phyloP scores from a whole-genome alignment of 2,329 filamentous ascomycete genomes.

The Coleophoma cylindrospora region DNA sequence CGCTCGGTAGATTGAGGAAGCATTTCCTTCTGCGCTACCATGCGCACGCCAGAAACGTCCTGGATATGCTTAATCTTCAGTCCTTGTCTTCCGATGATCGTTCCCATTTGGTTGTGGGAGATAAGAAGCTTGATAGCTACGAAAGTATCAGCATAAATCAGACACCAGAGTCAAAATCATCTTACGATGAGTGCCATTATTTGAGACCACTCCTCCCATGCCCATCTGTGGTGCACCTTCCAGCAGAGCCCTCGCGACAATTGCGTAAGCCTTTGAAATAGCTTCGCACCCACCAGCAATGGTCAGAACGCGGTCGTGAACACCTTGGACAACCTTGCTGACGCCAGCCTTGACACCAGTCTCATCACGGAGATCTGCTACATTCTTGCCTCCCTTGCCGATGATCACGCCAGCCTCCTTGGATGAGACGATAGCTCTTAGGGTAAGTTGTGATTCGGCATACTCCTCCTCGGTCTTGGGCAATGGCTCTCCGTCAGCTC shows the following conservation, averaged over 20 bases:
- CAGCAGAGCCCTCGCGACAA: slow-evolving; percentile 85
- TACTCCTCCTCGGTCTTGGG: slow-evolving; percentile 98
- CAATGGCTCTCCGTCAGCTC: slow-evolving; percentile 69
- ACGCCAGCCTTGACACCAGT: slow-evolving; percentile 97
- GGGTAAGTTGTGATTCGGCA: slow-evolving; percentile 82
- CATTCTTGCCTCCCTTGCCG: slow-evolving; percentile 97
- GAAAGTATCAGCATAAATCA: slow-evolving; percentile 15
- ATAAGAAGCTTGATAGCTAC: slow-evolving; percentile 95
- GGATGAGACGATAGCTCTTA: slow-evolving; percentile 96
- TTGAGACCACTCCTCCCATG: slow-evolving; percentile 86
- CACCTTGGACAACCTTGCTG: slow-evolving; percentile 96
- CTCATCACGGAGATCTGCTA: slow-evolving; percentile 93
- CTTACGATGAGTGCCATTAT: slow-evolving; percentile 92
- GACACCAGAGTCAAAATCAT: slow-evolving; percentile 15
- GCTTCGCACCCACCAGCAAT: slow-evolving; percentile 87
- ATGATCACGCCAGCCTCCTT: slow-evolving; percentile 99
- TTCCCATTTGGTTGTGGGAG: slow-evolving; percentile 99
- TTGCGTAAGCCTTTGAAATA: slow-evolving; percentile 86
- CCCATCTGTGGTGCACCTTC: slow-evolving; percentile 93
- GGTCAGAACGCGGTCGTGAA: slow-evolving; percentile 94
- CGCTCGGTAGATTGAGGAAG: slow-evolving; percentile 97
- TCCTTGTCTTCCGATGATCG: slow-evolving; percentile 93
- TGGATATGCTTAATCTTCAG: slow-evolving; percentile 99
- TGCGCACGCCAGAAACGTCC: slow-evolving; percentile 91
- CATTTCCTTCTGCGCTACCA: slow-evolving; percentile 99